Evolutionary conservation across 1,284 basidiomycete genomes (phyloP).

Genomic region (Ustilago loliicola): DNA sequence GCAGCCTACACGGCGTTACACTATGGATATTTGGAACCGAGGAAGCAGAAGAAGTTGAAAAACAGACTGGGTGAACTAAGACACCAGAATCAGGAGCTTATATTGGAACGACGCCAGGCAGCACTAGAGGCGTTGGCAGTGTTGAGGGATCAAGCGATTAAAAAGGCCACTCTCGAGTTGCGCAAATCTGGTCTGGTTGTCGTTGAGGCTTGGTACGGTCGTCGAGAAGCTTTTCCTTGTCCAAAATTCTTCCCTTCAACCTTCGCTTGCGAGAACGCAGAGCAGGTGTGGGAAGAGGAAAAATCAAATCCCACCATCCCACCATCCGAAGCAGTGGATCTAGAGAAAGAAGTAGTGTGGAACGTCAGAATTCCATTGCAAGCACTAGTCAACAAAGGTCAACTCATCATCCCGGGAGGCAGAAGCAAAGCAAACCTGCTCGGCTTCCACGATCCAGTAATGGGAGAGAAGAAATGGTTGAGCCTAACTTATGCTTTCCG

Average conservation of each 20-base stretch:
- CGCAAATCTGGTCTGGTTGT: constrained; percentile 77
- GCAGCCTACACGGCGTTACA: constrained; percentile 74
- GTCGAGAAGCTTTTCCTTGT: constrained; percentile 39
- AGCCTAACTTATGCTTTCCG: constrained; percentile 82
- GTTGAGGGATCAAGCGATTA: constrained; percentile 71
- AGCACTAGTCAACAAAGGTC: constrained; percentile 82
- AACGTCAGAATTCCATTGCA: constrained; percentile 86
- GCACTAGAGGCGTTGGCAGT: constrained; percentile 75
- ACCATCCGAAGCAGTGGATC: neutral
- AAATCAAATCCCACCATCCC: neutral
- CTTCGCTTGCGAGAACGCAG: constrained; percentile 3
- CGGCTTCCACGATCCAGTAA: constrained; percentile 83
- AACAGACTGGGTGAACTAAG: constrained; percentile 74
- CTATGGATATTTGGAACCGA: constrained; percentile 76
- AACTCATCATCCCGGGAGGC: constrained; percentile 83
- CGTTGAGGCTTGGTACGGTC: constrained; percentile 77
- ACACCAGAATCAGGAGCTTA: constrained; percentile 76
- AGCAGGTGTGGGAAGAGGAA: constrained; percentile 13
- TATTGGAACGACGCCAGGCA: constrained; percentile 75
- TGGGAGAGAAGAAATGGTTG: constrained; percentile 78
- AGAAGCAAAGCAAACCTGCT: constrained; percentile 78
- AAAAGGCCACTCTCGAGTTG: constrained; percentile 71
- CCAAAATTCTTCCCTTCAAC: neutral
- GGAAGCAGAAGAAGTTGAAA: constrained; percentile 72
- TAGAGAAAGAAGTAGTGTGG: constrained; percentile 73